Percentiles rank a stretch among this genome's conserved stretches.
Evolutionary conservation across 208 protist genomes (phyloP).

Genomic region (Crithidia bombi): DNA sequence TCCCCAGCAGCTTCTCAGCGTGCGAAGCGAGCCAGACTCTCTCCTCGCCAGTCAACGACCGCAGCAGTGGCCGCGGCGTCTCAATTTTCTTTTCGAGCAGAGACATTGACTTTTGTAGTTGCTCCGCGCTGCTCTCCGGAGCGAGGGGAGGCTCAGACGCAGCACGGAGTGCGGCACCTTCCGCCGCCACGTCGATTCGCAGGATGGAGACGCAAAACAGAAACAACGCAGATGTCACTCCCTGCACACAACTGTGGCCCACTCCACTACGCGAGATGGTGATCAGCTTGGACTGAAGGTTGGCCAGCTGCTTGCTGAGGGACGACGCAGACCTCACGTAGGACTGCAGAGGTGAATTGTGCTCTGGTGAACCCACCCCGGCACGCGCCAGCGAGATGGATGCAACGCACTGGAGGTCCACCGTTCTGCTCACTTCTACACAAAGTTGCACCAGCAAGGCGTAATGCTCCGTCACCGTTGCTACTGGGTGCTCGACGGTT

Average conservation of each 20-base stretch:
- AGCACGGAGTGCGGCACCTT: neutral
- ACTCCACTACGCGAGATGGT: neutral
- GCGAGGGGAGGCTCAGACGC: neutral
- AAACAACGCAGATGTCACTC: neutral
- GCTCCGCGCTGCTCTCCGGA: neutral
- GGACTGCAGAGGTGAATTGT: neutral
- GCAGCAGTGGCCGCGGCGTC: too few relatives aligned
- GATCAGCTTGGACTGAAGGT: neutral
- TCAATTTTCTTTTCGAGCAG: too few relatives aligned
- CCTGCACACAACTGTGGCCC: neutral
- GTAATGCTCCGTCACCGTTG: neutral
- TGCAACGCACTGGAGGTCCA: neutral
- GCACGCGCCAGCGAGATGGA: neutral
- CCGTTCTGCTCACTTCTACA: neutral
- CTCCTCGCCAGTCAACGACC: neutral
- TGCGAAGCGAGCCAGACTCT: neutral
- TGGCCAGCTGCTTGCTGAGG: constrained; percentile 1
- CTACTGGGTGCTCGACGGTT: neutral
- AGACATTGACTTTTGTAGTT: neutral
- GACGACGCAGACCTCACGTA: neutral
- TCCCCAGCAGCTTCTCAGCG: neutral
- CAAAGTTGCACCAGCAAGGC: neutral
- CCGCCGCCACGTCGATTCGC: neutral
- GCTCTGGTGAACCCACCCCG: neutral
- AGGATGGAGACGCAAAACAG: neutral